These are phyloP conservation scores for Cutaneotrichosporon mucoides DNA, from an alignment of 1,284 basidiomycete genomes.

Conservation along the genomic window DNA sequence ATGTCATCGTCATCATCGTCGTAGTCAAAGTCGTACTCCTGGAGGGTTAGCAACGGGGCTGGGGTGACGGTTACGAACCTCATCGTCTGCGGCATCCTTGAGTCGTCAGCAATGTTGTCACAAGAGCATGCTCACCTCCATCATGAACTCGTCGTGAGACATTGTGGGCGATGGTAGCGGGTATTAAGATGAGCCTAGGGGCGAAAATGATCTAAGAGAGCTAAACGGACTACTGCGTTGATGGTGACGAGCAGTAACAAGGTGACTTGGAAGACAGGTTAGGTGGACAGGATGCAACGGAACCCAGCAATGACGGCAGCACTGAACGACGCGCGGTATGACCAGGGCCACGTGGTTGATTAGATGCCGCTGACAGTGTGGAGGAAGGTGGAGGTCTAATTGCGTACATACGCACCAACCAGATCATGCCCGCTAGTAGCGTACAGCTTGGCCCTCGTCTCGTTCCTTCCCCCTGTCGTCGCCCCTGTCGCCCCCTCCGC, in stretches of 20 bases:
- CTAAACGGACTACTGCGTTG: not conserved
- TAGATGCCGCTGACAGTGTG: too few relatives aligned
- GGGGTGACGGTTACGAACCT: constrained; percentile 32
- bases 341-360: too few relatives aligned
- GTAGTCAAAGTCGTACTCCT: constrained; percentile 98
- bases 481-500: too few relatives aligned
- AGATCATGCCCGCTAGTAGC: too few relatives aligned
- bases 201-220: not conserved
- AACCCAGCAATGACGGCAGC: constrained; percentile 1
- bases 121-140: constrained; percentile 45
- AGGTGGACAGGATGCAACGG: too few relatives aligned
- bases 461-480: too few relatives aligned
- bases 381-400: too few relatives aligned
- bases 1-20: constrained; percentile 69
- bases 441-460: too few relatives aligned
- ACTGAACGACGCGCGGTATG: not conserved
- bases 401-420: too few relatives aligned
- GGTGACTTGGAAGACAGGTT: too few relatives aligned
- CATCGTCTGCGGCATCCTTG: constrained; percentile 49
- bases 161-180: constrained; percentile 22
- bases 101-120: constrained; percentile 15
- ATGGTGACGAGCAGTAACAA: too few relatives aligned
- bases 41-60: constrained; percentile 7
- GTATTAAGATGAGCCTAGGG: not conserved
- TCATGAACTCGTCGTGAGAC: constrained; percentile 52